Evolutionary conservation across 164 flowering plant species (phyloP), one percentile per base, ranked within the genome.

Genomic region (Liquidambar formosana): DNA sequence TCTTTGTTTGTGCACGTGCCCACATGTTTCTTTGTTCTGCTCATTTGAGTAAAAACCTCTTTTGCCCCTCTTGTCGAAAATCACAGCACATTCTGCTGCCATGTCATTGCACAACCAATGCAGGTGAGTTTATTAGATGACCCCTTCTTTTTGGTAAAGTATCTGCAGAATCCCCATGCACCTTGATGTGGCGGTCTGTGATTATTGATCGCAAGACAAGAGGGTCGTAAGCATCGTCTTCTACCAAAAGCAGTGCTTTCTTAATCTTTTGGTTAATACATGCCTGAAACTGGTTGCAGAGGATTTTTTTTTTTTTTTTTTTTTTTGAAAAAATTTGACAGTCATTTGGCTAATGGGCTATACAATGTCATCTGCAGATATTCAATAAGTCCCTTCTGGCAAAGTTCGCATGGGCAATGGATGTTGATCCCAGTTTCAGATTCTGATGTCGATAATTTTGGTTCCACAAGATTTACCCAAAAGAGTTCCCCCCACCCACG

Each of bases 401-500:
- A 28, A 93, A 93, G 80, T 93, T 93, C 75, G 75, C 93, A 13
- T 93, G 98, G 98, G 86, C 98, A 44, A 91, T 93, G 98, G 98
- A 93, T 69, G 96, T 87, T 22, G 93, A 88, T 54, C 94, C 95
- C 10, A 73, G 72, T 43, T 93, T 88, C 90, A 85, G 94, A 86
- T 93, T 93, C 82, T 93, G 79, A 90, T 66, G 33, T 45, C 57
- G 6, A 49, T 49, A 15, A 15, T 49, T 49, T 15, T 49, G 53
- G 53, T n/a, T 1, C 16, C n/a, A n/a, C n/a, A 18, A 13, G 53
- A 16, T 1, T 16, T 49, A 16, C n/a, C 53, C 53, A 33, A 49
- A 33, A 33, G 41, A 33, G 41, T 33, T 33, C 41, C 6, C 41
- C 41, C 41, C 41, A 33, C 41, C 2, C 41, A n/a, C 6, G 41